Conservation (phyloP, 805 yeast genomes). For the Torulaspora microellipsoides region DNA sequence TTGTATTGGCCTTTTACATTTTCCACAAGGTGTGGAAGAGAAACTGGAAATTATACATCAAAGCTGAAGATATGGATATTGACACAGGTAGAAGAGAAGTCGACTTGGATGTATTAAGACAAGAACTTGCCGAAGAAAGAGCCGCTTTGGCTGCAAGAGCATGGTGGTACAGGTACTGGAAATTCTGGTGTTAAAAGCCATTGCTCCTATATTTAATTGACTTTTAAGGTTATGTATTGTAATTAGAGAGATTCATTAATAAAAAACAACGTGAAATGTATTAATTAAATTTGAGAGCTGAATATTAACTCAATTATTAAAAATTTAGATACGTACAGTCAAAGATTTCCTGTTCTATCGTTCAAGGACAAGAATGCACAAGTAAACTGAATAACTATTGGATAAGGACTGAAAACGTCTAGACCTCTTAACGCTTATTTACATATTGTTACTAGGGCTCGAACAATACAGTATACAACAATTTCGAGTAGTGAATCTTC, state of each 20-base stretch:
- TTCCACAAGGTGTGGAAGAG: slow-evolving; percentile 54
- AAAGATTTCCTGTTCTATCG: no score
- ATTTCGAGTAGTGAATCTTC: no score
- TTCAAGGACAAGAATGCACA: no score
- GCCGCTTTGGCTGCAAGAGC: slow-evolving; percentile 43
- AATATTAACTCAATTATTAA: no score
- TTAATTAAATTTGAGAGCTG: no score
- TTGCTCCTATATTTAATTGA: no score
- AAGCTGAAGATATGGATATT: slow-evolving; percentile 50
- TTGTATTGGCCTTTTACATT: slow-evolving; percentile 51
- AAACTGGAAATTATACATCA: slow-evolving; percentile 40
- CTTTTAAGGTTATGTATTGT: no score
- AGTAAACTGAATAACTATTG: background rate
- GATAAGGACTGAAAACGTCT: background rate
- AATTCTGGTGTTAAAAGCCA: slow-evolving; percentile 43
- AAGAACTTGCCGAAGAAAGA: slow-evolving; percentile 51
- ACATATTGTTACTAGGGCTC: background rate
- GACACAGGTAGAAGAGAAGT: slow-evolving; percentile 58
- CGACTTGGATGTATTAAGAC: slow-evolving; percentile 49
- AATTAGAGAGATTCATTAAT: no score
- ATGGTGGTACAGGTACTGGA: slow-evolving; percentile 40
- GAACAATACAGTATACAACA: background rate
- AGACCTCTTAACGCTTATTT: background rate
- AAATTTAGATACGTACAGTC: no score
- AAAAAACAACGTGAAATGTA: no score